Percentiles rank a stretch among this genome's conserved stretches.
Conservation (phyloP, 805 yeast genomes). For the Hanseniaspora jakobsenii region DNA sequence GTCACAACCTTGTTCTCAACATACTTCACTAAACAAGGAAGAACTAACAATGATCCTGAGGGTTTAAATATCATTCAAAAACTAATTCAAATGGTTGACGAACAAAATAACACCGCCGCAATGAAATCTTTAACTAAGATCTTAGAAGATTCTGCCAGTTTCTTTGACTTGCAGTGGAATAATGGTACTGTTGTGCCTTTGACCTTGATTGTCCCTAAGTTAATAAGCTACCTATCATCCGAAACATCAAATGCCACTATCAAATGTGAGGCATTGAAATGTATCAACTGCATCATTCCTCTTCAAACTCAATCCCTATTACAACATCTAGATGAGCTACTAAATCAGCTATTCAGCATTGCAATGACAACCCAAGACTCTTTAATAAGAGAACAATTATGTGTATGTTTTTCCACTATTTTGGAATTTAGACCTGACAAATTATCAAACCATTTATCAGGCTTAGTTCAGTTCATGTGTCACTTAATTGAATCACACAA, state of each 20-base stretch:
- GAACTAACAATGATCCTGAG: slow-evolving; percentile 28
- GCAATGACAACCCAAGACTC: slow-evolving; percentile 46
- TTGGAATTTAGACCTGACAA: slow-evolving; percentile 72
- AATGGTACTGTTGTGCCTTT: slow-evolving; percentile 49
- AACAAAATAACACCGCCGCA: slow-evolving; percentile 32
- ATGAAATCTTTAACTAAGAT: slow-evolving; percentile 72
- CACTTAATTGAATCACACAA: slow-evolving; percentile 46
- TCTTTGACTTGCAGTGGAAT: slow-evolving; percentile 52
- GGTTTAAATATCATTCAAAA: slow-evolving; percentile 60
- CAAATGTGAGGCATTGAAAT: slow-evolving; percentile 51
- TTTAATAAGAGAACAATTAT: slow-evolving; percentile 58
- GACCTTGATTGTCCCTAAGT: slow-evolving; percentile 51
- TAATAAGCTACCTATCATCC: slow-evolving; percentile 40
- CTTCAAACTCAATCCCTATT: slow-evolving; percentile 55
- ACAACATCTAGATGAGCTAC: slow-evolving; percentile 52
- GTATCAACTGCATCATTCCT: slow-evolving; percentile 66
- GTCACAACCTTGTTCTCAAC: slow-evolving; percentile 67
- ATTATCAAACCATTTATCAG: slow-evolving; percentile 64
- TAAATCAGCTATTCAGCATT: slow-evolving; percentile 51
- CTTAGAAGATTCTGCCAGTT: slow-evolving; percentile 71
- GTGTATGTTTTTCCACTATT: slow-evolving; percentile 59
- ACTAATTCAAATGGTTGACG: slow-evolving; percentile 48
- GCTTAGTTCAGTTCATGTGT: slow-evolving; percentile 73
- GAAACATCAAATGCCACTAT: slow-evolving; percentile 32
- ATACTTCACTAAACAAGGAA: slow-evolving; percentile 26